Base-by-base conservation (phyloP, 176 grass and related monocot species). In the Puya raimondii region DNA sequence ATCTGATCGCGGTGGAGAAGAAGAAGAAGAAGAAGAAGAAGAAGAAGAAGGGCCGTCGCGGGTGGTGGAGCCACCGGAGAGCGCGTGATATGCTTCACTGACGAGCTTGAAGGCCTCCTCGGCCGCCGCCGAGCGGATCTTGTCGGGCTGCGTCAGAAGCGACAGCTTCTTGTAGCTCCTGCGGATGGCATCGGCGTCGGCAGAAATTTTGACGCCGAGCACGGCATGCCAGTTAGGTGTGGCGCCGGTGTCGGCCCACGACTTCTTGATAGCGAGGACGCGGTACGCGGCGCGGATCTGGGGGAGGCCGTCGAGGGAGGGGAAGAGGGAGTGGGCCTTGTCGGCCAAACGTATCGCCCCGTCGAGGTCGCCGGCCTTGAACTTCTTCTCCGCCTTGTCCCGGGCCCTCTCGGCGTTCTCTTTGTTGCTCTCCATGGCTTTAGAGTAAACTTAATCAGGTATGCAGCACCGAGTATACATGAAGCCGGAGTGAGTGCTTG, bases 71-170 rank as follows among this genome's bases (percentile, higher is more conserved):
- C 9, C 33, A 11, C 29, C n/a, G 0, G 29, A 67, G 33, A 16
- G 70, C 70, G 11, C 64, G 1, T 11, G 67, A 69, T 23, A 51
- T 10, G 70, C 70, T 7, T 50, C 10, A 12, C 50, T 51, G 51
- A 80, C 12, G 17, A 73, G 64, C 64, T 50, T 29, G 70, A 73
- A 67, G 4, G 78, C 78, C 1, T 23, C 11, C 33, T 80, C 70
- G 70, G 63, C 63, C 25, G 78, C 78, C 51, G 78, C 64, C 22
- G 51, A 68, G 9, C 12, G 2, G 70, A 26, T 51, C 70, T 68
- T 80, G 70, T 80, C 78, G 23, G 78, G 70, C 69, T 80, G 78
- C 7, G 66, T 42, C 42, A 80, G 70, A 21, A 73, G 63, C 10
- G 20, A 68, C 14, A 80, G 50, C 10, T 52, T 51, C 21, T 59